Evolutionary conservation across 345 rosid species (phyloP).

Genomic region (Cardamine resedifolia): DNA sequence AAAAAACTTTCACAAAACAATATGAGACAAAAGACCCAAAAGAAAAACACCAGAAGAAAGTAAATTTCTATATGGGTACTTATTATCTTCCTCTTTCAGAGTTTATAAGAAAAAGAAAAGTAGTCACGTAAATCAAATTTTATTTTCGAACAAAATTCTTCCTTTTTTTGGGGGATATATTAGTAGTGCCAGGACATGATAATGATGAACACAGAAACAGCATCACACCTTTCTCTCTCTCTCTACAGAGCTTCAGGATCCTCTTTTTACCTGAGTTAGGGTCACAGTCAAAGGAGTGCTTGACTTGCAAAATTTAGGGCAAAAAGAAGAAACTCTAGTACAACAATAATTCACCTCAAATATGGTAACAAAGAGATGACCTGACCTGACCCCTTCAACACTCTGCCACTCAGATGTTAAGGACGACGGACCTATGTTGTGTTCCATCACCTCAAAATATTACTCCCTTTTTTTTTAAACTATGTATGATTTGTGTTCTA

Average conservation of each 20-base stretch:
- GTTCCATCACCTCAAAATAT: constrained; percentile 33
- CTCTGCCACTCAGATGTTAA: constrained; percentile 36
- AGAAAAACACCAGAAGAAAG: constrained; percentile 14
- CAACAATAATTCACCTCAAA: constrained; percentile 41
- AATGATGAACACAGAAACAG: constrained; percentile 28
- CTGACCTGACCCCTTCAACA: constrained; percentile 32
- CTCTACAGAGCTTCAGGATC: constrained; percentile 11
- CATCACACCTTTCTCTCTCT: constrained; percentile 22
- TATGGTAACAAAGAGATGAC: constrained; percentile 37
- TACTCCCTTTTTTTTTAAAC: constrained; percentile 4
- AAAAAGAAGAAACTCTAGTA: constrained; percentile 36
- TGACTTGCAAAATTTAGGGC: constrained; percentile 40
- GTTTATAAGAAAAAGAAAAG: background rate
- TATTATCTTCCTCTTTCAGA: constrained; percentile 16
- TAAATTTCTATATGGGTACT: constrained; percentile 2
- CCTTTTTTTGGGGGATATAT: constrained; percentile 26
- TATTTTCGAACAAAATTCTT: background rate
- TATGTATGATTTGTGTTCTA: background rate
- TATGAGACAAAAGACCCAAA: constrained; percentile 25
- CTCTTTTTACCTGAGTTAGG: constrained; percentile 33
- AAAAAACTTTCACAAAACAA: constrained; percentile 8
- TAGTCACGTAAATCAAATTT: constrained; percentile 22
- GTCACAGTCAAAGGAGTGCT: constrained; percentile 37
- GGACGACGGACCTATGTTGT: too few species aligned
- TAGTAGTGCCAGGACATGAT: constrained; percentile 33